Percentiles rank a stretch among this genome's conserved stretches.
These are phyloP conservation scores for Linnemannia hyalina DNA, from an alignment of 192 early-diverging fungal genomes.

Conservation along the genomic window DNA sequence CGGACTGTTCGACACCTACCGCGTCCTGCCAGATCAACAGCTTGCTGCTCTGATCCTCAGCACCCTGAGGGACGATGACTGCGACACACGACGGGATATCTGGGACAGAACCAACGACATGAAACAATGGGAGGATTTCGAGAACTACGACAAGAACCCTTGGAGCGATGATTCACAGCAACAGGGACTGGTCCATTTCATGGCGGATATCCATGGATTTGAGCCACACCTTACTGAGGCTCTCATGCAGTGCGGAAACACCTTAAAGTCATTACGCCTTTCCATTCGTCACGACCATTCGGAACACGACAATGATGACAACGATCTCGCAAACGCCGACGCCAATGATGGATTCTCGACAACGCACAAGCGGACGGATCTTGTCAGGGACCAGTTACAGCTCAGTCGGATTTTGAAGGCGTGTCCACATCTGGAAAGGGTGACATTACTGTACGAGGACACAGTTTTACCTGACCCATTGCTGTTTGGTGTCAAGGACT, in stretches of 20 bases:
- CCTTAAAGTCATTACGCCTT: not conserved
- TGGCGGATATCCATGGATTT: conserved; percentile 5
- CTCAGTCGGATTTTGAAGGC: not conserved
- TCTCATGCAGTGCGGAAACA: not conserved
- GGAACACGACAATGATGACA: not conserved
- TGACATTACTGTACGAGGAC: not conserved
- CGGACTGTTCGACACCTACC: conserved; percentile 8
- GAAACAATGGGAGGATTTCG: not conserved
- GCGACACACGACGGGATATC: not conserved
- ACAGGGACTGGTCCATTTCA: not conserved
- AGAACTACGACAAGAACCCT: not conserved
- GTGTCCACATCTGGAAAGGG: not conserved
- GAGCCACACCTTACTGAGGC: conserved; percentile 1
- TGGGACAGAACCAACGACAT: not conserved
- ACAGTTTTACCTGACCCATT: not conserved
- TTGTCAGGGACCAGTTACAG: not conserved
- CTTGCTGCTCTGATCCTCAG: conserved; percentile 6
- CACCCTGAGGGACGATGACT: not conserved
- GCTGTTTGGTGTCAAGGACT: not conserved
- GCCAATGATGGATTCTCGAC: not conserved
- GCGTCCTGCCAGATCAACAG: not conserved
- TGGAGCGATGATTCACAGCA: no score
- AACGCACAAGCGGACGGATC: not conserved
- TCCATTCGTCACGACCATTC: conserved; percentile 7
- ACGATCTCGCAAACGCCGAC: not conserved